Percentiles rank a stretch among this genome's conserved stretches.
Conservation (phyloP, 805 yeast species). For the Pichia sporocuriosa region DNA sequence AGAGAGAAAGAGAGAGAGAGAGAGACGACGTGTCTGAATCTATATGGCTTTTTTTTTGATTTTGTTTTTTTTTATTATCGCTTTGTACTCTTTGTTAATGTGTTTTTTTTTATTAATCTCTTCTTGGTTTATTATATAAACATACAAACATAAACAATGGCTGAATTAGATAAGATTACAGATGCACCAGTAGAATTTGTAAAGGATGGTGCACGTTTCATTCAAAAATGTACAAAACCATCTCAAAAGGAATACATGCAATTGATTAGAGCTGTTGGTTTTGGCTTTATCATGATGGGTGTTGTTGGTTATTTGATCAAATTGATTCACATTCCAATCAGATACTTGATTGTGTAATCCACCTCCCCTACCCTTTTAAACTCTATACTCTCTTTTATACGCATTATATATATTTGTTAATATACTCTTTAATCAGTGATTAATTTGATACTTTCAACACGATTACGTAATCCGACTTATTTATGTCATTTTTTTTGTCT, state of each 20-base stretch:
- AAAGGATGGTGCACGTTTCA: slow-evolving; percentile 84
- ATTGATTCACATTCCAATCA: slow-evolving; percentile 90
- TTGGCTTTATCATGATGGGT: slow-evolving; percentile 97
- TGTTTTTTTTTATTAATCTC: too few species aligned
- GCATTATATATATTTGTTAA: background rate
- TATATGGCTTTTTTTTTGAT: too few species aligned
- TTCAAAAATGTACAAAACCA: slow-evolving; percentile 91
- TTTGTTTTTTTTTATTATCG: too few species aligned
- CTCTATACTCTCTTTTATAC: background rate
- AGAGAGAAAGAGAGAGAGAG: too few species aligned
- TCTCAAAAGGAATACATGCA: slow-evolving; percentile 79
- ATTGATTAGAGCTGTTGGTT: slow-evolving; percentile 91
- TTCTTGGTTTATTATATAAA: too few species aligned
- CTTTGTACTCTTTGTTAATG: too few species aligned
- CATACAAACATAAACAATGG: slow-evolving; percentile 18
- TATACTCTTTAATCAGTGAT: too few species aligned
- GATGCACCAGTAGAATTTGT: slow-evolving; percentile 88
- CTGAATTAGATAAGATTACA: slow-evolving; percentile 58
- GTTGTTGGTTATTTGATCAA: slow-evolving; percentile 94
- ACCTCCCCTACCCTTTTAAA: background rate
- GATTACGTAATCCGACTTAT: too few species aligned
- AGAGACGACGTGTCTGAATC: too few species aligned
- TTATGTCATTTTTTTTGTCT: too few species aligned
- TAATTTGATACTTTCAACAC: too few species aligned
- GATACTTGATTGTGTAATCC: slow-evolving; percentile 81